Percentiles rank a stretch among this genome's conserved stretches.
These are phyloP conservation scores for Cladobotryum mycophilum DNA, from an alignment of 2,329 filamentous ascomycete species.

Conservation along the genomic window DNA sequence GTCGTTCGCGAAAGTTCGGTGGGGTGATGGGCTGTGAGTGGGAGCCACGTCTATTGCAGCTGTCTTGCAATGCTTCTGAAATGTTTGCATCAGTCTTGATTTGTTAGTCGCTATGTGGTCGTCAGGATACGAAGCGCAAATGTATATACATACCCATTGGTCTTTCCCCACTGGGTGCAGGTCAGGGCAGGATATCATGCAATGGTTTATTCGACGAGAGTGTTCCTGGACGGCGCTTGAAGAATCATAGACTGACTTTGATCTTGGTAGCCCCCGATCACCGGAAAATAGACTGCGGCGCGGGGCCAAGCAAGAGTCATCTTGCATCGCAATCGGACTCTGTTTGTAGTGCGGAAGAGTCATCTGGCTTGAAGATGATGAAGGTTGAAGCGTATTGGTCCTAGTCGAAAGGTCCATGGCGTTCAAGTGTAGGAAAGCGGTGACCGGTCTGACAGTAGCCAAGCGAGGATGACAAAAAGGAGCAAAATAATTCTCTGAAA, in stretches of 20 bases:
- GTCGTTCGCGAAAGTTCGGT: slow-evolving; percentile 17
- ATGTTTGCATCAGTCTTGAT: neutral
- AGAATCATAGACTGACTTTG: slow-evolving; percentile 1
- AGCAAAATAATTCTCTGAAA: no score
- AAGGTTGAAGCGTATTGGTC: neutral
- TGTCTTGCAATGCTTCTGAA: slow-evolving; percentile 9
- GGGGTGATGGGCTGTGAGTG: slow-evolving; percentile 22
- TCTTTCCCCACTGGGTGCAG: slow-evolving; percentile 4
- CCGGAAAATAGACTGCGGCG: slow-evolving; percentile 2
- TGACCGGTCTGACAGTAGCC: no score
- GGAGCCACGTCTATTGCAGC: slow-evolving; percentile 14
- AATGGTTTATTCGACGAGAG: neutral
- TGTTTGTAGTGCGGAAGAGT: neutral
- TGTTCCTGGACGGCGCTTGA: neutral
- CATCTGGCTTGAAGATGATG: neutral
- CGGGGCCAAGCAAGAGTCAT: neutral
- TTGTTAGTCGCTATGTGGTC: neutral
- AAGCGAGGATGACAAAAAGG: no score
- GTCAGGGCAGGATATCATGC: slow-evolving; percentile 15
- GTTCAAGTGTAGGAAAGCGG: no score
- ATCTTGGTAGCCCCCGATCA: slow-evolving; percentile 4
- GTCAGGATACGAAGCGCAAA: no score
- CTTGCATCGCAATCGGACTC: neutral
- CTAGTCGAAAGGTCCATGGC: neutral
- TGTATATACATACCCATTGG: slow-evolving; percentile 3